Base-by-base conservation (phyloP, 306 rosid species). In the Vachellia pachyceras region DNA sequence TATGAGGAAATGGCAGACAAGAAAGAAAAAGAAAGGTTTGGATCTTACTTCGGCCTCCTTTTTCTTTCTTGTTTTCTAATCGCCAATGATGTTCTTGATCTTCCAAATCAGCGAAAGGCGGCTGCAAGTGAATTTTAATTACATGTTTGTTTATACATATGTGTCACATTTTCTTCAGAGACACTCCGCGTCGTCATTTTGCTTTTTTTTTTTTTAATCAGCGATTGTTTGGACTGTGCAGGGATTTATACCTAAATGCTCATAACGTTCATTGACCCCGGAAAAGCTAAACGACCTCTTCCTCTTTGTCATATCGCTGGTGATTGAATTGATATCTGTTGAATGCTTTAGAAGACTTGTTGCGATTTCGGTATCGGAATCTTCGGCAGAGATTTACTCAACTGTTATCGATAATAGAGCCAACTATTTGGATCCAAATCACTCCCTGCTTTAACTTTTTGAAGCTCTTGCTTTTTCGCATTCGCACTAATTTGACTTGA, bases 361-460 rank as follows among this genome's bases (percentile, higher is more conserved):
- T 83, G 44, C 84, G 79, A 82, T 79, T 86, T 69, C 14, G 54
- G 88, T 63, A 41, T 70, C 52, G 85, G 92, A 87, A 83, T 92
- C 88, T 85, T 84, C 41, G 72, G 74, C 66, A 45, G 76, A 64
- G 60, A 69, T 60, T 79, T 77, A 73, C 64, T 78, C 55, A 8
- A 37, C 57, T 77, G 44, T 74, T 82, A 58, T 82, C 18, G 85
- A 75, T 60, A 79, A 22, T 79, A 81, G 86, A 80, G 85, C 84
- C 88, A 82, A 39, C 44, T 85, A 77, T 82, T 77, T 83, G 92
- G 87, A 85, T 88, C 89, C 85, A 80, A 84, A 77, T 80, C 29
- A 72, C 81, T 61, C 47, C 7, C 29, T n/a, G 75, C 84, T 83
- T 81, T 89, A 84, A 85, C 89, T 58, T 82, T 80, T 80, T 78